These are phyloP conservation scores for Erodium maritimum DNA, from an alignment of 345 rosid species.

Conservation along the genomic window DNA sequence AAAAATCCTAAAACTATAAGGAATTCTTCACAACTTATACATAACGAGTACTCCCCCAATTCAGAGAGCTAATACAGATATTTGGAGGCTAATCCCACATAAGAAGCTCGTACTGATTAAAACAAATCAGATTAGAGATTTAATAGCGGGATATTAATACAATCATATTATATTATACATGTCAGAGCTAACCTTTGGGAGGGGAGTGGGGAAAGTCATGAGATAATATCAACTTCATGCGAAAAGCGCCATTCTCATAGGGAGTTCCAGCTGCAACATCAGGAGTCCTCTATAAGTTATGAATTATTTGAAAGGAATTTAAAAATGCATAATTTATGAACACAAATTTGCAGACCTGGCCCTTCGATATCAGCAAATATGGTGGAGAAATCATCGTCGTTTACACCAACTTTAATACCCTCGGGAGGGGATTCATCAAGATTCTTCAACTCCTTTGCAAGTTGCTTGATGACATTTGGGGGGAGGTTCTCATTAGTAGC, in stretches of 20 bases:
- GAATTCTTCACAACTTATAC: too few species aligned
- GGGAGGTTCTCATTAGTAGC: slow-evolving; percentile 98
- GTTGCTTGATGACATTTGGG: slow-evolving; percentile 93
- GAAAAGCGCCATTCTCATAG: slow-evolving; percentile 88
- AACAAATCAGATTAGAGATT: too few species aligned
- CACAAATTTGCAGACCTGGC: slow-evolving; percentile 73
- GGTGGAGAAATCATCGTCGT: slow-evolving; percentile 80
- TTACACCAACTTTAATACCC: slow-evolving; percentile 94
- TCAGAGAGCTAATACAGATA: too few species aligned
- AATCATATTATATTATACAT: too few species aligned
- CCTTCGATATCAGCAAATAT: slow-evolving; percentile 99
- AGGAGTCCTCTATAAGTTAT: slow-evolving; percentile 5
- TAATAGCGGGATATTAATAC: too few species aligned
- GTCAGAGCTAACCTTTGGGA: slow-evolving; percentile 61
- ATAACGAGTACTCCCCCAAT: too few species aligned
- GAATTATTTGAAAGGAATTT: background rate
- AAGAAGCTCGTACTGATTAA: too few species aligned
- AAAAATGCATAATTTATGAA: too few species aligned
- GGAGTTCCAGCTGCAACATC: slow-evolving; percentile 84
- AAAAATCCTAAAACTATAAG: too few species aligned
- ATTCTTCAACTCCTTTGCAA: slow-evolving; percentile 86
- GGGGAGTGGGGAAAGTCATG: slow-evolving; percentile 90
- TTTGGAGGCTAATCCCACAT: too few species aligned
- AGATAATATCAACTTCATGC: slow-evolving; percentile 82
- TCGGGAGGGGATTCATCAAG: slow-evolving; percentile 98